These are phyloP conservation scores for Aspergillus tamarii DNA, from an alignment of 2,329 filamentous ascomycete genomes.

Conservation along the genomic window DNA sequence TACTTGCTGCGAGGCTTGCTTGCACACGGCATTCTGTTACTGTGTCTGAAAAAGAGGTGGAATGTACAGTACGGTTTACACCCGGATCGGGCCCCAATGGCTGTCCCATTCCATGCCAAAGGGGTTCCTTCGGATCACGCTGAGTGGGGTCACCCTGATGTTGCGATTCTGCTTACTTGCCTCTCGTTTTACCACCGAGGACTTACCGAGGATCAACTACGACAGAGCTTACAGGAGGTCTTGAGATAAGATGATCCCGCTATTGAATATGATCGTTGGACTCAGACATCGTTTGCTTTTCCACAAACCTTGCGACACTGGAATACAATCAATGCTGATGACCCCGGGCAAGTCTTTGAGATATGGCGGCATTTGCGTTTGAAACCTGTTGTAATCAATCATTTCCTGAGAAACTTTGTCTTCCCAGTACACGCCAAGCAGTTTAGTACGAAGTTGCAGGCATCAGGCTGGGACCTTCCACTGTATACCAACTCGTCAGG, in stretches of 20 bases:
- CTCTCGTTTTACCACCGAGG: conserved; percentile 70
- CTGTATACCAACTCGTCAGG: conserved; percentile 33
- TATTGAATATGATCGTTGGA: conserved; percentile 59
- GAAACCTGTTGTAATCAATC: conserved; percentile 58
- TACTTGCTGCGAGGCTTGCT: conserved; percentile 67
- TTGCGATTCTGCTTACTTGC: conserved; percentile 66
- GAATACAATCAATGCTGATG: conserved; percentile 63
- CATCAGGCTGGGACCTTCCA: conserved; percentile 70
- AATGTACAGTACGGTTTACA: conserved; percentile 68
- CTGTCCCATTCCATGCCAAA: conserved; percentile 70
- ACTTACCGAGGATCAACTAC: conserved; percentile 53
- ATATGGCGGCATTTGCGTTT: conserved; percentile 57
- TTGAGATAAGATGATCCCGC: conserved; percentile 60
- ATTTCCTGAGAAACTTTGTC: conserved; percentile 65
- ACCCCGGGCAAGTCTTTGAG: conserved; percentile 53
- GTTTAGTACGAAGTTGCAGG: conserved; percentile 65
- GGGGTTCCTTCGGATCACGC: conserved; percentile 64
- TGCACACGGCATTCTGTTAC: conserved; percentile 61
- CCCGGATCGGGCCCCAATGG: conserved; percentile 49
- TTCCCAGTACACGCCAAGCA: conserved; percentile 68
- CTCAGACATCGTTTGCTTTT: conserved; percentile 42
- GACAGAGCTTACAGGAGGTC: conserved; percentile 54
- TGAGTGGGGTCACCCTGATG: conserved; percentile 71
- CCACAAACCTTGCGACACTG: conserved; percentile 55
- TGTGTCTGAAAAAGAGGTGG: conserved; percentile 66